These are phyloP conservation scores for Wickerhamiella shivajii DNA, from an alignment of 805 yeast genomes.

Conservation along the genomic window DNA sequence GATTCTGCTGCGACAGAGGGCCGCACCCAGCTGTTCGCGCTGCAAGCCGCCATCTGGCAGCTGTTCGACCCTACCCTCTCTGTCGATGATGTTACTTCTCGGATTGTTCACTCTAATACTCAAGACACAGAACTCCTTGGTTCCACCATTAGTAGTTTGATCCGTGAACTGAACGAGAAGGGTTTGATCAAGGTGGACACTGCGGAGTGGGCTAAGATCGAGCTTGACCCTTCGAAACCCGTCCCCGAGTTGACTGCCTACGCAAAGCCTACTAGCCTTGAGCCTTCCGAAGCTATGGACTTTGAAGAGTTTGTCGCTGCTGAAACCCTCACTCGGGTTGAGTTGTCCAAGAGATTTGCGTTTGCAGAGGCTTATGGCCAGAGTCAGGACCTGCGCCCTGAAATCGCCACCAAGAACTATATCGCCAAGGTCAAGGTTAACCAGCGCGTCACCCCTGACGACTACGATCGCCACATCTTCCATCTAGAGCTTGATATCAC, in stretches of 20 bases:
- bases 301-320: slow-evolving; percentile 27
- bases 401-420: slow-evolving; percentile 69
- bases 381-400: slow-evolving; percentile 62
- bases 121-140: slow-evolving; percentile 67
- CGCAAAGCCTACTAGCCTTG: slow-evolving; percentile 18
- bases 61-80: slow-evolving; percentile 45
- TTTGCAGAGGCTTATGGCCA: slow-evolving; percentile 69
- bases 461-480: slow-evolving; percentile 89
- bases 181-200: slow-evolving; percentile 26
- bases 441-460: slow-evolving; percentile 77
- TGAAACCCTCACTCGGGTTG: slow-evolving; percentile 31
- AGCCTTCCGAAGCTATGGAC: slow-evolving; percentile 23
- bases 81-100: slow-evolving; percentile 51
- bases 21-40: slow-evolving; percentile 55
- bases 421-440: slow-evolving; percentile 83
- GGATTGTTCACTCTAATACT: slow-evolving; percentile 68
- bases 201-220: slow-evolving; percentile 25
- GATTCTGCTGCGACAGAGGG: slow-evolving; percentile 50
- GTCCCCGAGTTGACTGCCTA: slow-evolving; percentile 19
- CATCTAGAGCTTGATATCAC: slow-evolving; percentile 86
- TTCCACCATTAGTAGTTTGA: slow-evolving; percentile 32
- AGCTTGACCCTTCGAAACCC: slow-evolving; percentile 17
- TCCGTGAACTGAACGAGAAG: slow-evolving; percentile 18
- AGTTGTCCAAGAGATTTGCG: slow-evolving; percentile 52
- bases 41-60: slow-evolving; percentile 72